Evolutionary conservation across 495 filamentous ascomycete genomes (phyloP).

Genomic region (Penicillium flavigenum): DNA sequence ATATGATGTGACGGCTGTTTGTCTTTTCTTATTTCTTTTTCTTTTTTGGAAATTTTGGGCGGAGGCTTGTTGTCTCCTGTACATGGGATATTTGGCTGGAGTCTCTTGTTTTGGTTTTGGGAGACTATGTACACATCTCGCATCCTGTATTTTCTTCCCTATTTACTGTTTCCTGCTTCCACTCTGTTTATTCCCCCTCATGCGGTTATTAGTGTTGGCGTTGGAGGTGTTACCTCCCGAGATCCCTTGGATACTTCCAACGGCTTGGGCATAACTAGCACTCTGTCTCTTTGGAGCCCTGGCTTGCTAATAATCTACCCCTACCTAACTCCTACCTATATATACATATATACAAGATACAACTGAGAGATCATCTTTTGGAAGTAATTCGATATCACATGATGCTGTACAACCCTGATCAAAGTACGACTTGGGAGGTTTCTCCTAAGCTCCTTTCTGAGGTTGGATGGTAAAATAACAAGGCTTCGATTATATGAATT

Average conservation of each 20-base stretch:
- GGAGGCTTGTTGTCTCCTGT: neutral
- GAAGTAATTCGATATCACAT: neutral
- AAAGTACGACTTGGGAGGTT: neutral
- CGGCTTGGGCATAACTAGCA: neutral
- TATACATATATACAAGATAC: neutral
- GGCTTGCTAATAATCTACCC: constrained; percentile 5
- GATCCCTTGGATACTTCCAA: neutral
- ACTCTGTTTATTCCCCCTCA: constrained; percentile 10
- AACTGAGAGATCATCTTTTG: neutral
- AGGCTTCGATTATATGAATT: constrained; percentile 20
- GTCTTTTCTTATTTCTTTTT: neutral
- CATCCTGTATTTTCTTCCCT: neutral
- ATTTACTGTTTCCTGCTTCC: constrained; percentile 3
- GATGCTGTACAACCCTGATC: constrained; percentile 1
- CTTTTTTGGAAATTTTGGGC: neutral
- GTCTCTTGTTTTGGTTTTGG: neutral
- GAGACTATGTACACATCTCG: constrained; percentile 12
- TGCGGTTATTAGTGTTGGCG: constrained; percentile 18
- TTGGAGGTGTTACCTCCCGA: constrained; percentile 18
- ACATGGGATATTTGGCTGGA: neutral
- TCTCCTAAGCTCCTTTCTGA: neutral
- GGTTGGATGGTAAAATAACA: neutral
- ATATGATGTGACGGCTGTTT: neutral
- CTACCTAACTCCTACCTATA: neutral
- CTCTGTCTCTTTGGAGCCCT: neutral